Evolutionary conservation across 2,329 filamentous ascomycete species (phyloP), one percentile per base, ranked within the genome.

Genomic region (Aspergillus fumigatus): DNA sequence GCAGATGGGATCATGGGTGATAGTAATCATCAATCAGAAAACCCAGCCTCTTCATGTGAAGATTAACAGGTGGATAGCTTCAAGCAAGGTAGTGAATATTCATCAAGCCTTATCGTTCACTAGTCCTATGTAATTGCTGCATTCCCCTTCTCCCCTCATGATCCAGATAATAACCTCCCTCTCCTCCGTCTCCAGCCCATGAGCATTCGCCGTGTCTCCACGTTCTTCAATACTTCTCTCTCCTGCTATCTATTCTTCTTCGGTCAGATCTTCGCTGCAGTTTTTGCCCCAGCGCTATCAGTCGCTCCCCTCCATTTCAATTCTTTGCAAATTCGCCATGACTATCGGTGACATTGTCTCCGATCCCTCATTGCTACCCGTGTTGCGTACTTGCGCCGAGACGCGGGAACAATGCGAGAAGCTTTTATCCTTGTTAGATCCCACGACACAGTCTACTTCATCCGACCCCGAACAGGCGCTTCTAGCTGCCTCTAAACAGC

Each of bases 321-420:
- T 58, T 52, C 19, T 59, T 49, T 4, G 59, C 54, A 49, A 51
- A 53, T 51, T 53, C 48, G 51, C 47, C 56, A 86, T 87, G 83
- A 73, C 81, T 38, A 78, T 81, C 65, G 75, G 80, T 59, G 75
- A 80, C 23, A 82, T 86, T 60, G 82, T 90, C 60, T 84, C 82
- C 55, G 86, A 90, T 66, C 78, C 84, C 2, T 78, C 82, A 58
- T 84, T 96, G 49, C 79, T 81, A 55, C 81, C 85, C 5, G 88
- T 91, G 50, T 80, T 95, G 50, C 79, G 86, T 61, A 86, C 87
- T 55, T 92, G 90, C n/a, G 81, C 83, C 55, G 82, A 88, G 61
- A 87, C 90, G 17, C 87, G 89, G 63, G 77, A 85, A 51, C 88
- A 92, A 73, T 89, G 88, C 55, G 80, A 88, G 61, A 77, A 79